Percentiles rank a stretch among this genome's conserved stretches.
These are phyloP conservation scores for Edaphochlamys debaryana DNA, from an alignment of 139 green algal genomes.

Conservation along the genomic window DNA sequence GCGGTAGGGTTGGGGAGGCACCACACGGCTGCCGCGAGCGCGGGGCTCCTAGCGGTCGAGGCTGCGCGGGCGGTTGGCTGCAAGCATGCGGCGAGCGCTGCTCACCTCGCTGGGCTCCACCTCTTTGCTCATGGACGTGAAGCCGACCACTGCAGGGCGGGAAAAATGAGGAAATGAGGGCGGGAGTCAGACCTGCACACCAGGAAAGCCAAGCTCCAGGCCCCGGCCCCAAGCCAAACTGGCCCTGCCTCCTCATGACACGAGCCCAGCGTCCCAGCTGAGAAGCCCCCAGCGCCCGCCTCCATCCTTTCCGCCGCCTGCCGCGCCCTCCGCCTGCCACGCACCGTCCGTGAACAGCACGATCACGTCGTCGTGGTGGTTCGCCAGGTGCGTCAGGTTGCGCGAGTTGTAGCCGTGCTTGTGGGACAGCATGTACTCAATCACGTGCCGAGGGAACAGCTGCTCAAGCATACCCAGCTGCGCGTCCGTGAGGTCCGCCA, in stretches of 20 bases:
- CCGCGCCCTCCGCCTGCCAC: conserved; percentile 9
- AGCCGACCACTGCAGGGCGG: conserved; percentile 43
- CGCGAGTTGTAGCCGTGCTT: conserved; percentile 42
- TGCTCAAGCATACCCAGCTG: conserved; percentile 64
- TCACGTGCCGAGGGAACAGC: conserved; percentile 63
- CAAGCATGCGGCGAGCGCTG: too few species aligned
- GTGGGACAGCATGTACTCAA: conserved; percentile 63
- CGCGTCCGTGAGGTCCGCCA: conserved; percentile 62
- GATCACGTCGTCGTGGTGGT: conserved; percentile 60
- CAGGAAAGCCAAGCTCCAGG: background rate
- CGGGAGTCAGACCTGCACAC: too few species aligned
- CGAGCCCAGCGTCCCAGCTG: too few species aligned
- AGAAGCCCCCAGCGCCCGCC: too few species aligned
- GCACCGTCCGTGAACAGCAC: conserved; percentile 59
- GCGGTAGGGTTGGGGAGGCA: background rate
- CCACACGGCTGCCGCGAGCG: too few species aligned
- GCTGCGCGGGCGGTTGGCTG: too few species aligned
- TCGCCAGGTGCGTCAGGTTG: conserved; percentile 54
- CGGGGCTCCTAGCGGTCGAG: too few species aligned
- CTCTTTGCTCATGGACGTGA: conserved; percentile 64
- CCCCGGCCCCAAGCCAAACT: too few species aligned
- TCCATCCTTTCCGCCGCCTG: too few species aligned
- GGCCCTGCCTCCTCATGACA: too few species aligned
- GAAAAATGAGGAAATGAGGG: background rate
- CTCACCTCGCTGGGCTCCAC: conserved; percentile 53